Evolutionary conservation across 306 rosid genomes (phyloP), one percentile per base, ranked within the genome.

Genomic region (Malus sylvestris): DNA sequence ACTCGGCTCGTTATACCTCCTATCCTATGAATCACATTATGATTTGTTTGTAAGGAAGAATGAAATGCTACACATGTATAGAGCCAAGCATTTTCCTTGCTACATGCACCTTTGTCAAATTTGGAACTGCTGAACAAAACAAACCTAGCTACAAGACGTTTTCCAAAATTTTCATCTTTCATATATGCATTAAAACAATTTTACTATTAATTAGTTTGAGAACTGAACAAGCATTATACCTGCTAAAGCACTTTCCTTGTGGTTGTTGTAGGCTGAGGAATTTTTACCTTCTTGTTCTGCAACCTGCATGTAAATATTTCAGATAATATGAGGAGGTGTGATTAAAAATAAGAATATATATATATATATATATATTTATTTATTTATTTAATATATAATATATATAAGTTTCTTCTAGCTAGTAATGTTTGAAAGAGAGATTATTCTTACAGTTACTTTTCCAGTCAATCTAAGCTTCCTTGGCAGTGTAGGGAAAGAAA

Each of bases 401-500:
- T 35, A 14, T 1, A 49, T 4, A 4, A 18, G 18, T 16, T 63
- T 53, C 25, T 52, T 62, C 19, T 2, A 77, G 55, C 2, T 46
- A 15, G 4, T 40, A 16, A 40, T 33, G 23, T 77, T 55, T 45
- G 19, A 10, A 3, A 59, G 1, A 52, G 23, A 18, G 16, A 58
- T 23, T 35, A 67, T 74, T 67, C 60, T 60, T 82, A 73, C 81
- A 18, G 73, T 78, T 57, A 85, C 87, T 83, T 78, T 79, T 72
- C 79, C 71, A 40, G 82, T 70, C 77, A 82, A 76, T 64, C 81
- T 77, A 77, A 90, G 84, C 88, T 85, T 93, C 72, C 96, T 85
- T 55, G 93, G 83, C 67, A 86, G 61, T 55, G 75, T 25, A 81
- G 85, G 85, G 30, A 84, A 76, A 84, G 79, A 74, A 40, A 70